Evolutionary conservation across 176 grass and related monocot species (phyloP), one percentile per base, ranked within the genome.

Genomic region (Oryza glaberrima): DNA sequence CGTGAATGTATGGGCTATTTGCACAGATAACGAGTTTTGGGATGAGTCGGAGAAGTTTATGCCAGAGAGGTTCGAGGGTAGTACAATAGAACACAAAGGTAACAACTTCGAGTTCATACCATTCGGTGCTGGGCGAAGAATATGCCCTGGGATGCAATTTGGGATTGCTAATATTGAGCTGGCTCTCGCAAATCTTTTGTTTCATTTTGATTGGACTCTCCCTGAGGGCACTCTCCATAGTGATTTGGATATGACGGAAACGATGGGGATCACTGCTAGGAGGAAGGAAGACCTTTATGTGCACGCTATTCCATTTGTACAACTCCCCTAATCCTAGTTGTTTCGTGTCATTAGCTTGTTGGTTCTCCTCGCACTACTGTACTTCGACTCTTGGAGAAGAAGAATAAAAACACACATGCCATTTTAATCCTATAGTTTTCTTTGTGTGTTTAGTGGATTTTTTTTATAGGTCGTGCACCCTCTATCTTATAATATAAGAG

Each of bases 1-100:
- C 0, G 73, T 84, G 9, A 84, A 84, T 12, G 47, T 43, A 0
- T 84, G 82, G 82, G 65, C 82, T 0, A 77, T 77, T 1, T n/a
- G 9, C 3, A 77, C 46, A 34, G 19, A 40, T 1, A 3, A 9
- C 8, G 41, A 46, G 19, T 22, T 12, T 15, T 71, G 69, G 69
- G 69, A 11, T 11, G 19, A 71, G 17, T 2, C 69, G 0, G 69
- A 23, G 19, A 40, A 40, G 9, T 71, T 71, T 38, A 71, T 7
- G 7, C 69, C 69, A 10, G 69, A 71, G 69, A 71, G 69, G 69
- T 71, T 71, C 3, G 52, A 56, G 52, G 52, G 16, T 17, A 17
- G 5, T 56, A 19, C 17, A 1, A 19, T 56, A 56, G 16, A 56
- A 6, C 6, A 56, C 1, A 56, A 56, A 56, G 52, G 52, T 56